These are phyloP conservation scores for Groenewaldozyma salmanticensis DNA, from an alignment of 805 yeast genomes.

Conservation along the genomic window DNA sequence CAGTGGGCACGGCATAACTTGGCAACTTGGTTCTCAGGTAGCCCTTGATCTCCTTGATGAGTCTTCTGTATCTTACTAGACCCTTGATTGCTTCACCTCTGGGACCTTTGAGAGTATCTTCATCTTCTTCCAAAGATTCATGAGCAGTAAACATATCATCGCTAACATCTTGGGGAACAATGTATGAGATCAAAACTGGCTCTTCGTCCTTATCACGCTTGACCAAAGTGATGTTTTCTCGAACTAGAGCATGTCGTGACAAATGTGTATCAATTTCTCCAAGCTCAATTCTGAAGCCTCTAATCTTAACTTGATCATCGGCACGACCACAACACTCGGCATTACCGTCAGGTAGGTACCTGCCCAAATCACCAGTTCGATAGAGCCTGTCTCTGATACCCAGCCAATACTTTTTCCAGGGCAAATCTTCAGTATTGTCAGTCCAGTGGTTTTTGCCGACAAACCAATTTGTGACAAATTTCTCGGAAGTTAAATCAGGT, in stretches of 20 bases:
- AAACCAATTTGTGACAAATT: slow-evolving; percentile 89
- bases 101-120: slow-evolving; percentile 18
- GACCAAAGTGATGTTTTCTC: slow-evolving; percentile 89
- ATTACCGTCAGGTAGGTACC: slow-evolving; percentile 94
- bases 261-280: slow-evolving; percentile 98
- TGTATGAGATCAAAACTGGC: slow-evolving; percentile 80
- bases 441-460: slow-evolving; percentile 57
- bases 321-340: slow-evolving; percentile 98
- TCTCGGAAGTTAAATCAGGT: slow-evolving; percentile 79
- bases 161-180: slow-evolving; percentile 53
- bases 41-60: slow-evolving; percentile 73
- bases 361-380: slow-evolving; percentile 95
- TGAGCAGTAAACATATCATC: slow-evolving; percentile 34
- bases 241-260: slow-evolving; percentile 83
- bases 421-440: slow-evolving; percentile 43
- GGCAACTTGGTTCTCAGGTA: slow-evolving; percentile 85
- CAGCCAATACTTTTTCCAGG: slow-evolving; percentile 39
- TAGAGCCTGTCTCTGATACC: slow-evolving; percentile 95
- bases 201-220: slow-evolving; percentile 89
- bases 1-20: slow-evolving; percentile 84
- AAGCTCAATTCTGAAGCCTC: slow-evolving; percentile 96
- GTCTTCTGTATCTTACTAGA: slow-evolving; percentile 60
- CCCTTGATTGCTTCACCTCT: slow-evolving; percentile 62
- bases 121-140: slow-evolving; percentile 32
- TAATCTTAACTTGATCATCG: slow-evolving; percentile 95